phyloP scores from a whole-genome alignment of 768 basidiomycete species.

The Cystoderma amianthinum region DNA sequence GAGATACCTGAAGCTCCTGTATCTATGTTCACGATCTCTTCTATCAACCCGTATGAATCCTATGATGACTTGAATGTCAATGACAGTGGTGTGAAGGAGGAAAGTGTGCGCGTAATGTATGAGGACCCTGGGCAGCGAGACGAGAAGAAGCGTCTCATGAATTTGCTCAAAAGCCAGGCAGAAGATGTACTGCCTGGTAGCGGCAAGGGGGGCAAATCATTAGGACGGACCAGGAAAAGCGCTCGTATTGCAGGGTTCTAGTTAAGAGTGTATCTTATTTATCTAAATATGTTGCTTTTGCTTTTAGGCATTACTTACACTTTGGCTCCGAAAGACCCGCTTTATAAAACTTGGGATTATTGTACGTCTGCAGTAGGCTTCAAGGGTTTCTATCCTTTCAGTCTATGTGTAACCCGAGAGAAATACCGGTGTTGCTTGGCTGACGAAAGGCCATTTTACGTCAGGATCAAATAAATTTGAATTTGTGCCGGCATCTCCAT shows the following conservation, averaged over 20 bases:
- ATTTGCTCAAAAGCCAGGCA: constrained; percentile 33
- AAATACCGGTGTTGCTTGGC: too few species aligned
- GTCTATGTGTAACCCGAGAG: too few species aligned
- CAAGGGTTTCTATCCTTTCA: too few species aligned
- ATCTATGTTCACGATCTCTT: constrained; percentile 11
- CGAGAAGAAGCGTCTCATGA: constrained; percentile 53
- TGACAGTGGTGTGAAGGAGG: constrained; percentile 15
- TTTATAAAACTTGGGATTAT: too few species aligned
- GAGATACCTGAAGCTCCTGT: constrained; percentile 10
- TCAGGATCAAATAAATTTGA: too few species aligned
- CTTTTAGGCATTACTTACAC: too few species aligned
- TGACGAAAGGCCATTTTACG: too few species aligned
- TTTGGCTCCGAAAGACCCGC: too few species aligned
- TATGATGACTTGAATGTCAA: constrained; percentile 20
- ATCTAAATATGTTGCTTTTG: too few species aligned
- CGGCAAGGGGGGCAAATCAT: not conserved
- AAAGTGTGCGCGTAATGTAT: constrained; percentile 53
- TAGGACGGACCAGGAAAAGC: constrained; percentile 11
- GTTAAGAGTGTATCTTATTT: too few species aligned
- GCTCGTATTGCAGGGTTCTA: constrained; percentile 18
- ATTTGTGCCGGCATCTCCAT: too few species aligned
- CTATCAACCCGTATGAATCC: constrained; percentile 16
- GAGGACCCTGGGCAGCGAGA: constrained; percentile 61
- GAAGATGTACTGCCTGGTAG: constrained; percentile 6
- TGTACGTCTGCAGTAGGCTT: too few species aligned